Evolutionary conservation across 2,329 filamentous ascomycete species (phyloP).

Genomic region (Zymoseptoria crescenta): DNA sequence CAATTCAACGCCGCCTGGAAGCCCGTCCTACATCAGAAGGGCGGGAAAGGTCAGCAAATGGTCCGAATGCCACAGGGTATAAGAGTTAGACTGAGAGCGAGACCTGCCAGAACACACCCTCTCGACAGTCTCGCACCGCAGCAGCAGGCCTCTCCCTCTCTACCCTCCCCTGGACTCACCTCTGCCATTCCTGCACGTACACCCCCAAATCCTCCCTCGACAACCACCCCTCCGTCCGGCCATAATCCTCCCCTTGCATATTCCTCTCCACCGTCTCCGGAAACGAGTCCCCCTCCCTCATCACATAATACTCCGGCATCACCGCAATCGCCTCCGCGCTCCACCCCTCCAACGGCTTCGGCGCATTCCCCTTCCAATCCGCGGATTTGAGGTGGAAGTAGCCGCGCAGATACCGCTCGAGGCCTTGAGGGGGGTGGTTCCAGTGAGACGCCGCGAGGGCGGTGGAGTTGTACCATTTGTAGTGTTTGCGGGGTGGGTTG

Average conservation of each 20-base stretch:
- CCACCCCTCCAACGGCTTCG: slow-evolving; percentile 49
- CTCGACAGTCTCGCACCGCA: no score
- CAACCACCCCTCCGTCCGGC: slow-evolving; percentile 48
- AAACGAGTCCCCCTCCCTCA: slow-evolving; percentile 53
- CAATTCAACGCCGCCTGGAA: slow-evolving; percentile 62
- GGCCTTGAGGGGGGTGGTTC: slow-evolving; percentile 42
- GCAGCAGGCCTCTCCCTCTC: no score
- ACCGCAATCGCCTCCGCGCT: slow-evolving; percentile 48
- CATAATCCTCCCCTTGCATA: slow-evolving; percentile 47
- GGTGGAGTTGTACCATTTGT: slow-evolving; percentile 59
- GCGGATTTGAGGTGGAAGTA: slow-evolving; percentile 63
- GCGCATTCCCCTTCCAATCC: slow-evolving; percentile 44
- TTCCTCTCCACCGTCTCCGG: slow-evolving; percentile 48
- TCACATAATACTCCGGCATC: slow-evolving; percentile 62
- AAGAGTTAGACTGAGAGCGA: no score
- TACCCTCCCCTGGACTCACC: no score
- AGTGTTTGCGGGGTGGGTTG: slow-evolving; percentile 56
- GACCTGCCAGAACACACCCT: no score
- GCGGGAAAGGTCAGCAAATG: no score
- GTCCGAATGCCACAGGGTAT: no score
- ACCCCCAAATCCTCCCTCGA: slow-evolving; percentile 49
- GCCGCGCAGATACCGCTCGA: slow-evolving; percentile 55
- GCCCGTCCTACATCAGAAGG: slow-evolving; percentile 51
- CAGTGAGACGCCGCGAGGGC: slow-evolving; percentile 41
- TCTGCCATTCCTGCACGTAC: slow-evolving; percentile 55